phyloP scores from a whole-genome alignment of 306 rosid genomes.

The Cucumis cinereus region DNA sequence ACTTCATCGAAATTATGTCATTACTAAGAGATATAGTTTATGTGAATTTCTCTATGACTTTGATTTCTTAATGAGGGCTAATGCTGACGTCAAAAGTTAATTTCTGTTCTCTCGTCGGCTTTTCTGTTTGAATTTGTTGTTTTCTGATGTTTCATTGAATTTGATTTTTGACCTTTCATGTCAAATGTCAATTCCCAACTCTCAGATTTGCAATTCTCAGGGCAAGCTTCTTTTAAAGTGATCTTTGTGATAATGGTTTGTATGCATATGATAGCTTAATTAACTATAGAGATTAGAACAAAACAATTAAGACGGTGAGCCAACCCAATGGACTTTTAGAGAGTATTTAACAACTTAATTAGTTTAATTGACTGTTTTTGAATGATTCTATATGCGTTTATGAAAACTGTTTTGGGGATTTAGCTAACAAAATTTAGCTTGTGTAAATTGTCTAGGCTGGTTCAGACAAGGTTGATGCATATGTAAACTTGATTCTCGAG shows the following conservation, averaged over 20 bases:
- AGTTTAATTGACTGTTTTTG: background rate
- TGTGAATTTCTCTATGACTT: background rate
- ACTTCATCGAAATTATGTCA: background rate
- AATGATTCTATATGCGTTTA: background rate
- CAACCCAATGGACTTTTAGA: background rate
- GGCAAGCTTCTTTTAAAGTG: background rate
- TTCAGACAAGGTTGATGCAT: conserved; percentile 11
- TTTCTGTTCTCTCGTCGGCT: background rate
- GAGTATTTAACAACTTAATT: background rate
- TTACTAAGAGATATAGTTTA: background rate
- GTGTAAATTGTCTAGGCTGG: conserved; percentile 9
- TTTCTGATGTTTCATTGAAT: background rate
- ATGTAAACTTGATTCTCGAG: conserved; percentile 11
- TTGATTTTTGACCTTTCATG: background rate
- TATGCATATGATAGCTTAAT: background rate
- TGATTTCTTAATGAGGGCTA: background rate
- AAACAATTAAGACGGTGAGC: background rate
- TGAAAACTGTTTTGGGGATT: background rate
- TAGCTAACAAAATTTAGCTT: conserved; percentile 7
- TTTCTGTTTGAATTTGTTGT: background rate
- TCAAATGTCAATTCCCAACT: background rate
- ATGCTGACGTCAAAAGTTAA: background rate
- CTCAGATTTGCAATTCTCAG: background rate
- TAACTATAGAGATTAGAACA: background rate
- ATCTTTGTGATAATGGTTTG: background rate